Evolutionary conservation across 108 stramenopile species (phyloP).

Genomic region (Pseudonitzschia pungens): DNA sequence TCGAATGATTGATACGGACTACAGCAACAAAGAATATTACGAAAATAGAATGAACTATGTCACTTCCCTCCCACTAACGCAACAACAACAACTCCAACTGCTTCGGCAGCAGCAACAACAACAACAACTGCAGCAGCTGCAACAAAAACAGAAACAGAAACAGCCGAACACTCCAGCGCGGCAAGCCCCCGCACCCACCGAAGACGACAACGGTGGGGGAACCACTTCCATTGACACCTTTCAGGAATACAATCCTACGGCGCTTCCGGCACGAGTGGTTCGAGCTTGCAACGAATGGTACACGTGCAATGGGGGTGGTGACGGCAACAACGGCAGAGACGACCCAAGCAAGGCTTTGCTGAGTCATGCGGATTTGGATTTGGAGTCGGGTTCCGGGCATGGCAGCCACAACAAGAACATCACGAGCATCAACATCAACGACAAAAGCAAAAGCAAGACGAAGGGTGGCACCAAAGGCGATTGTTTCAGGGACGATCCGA

Average conservation of each 20-base stretch:
- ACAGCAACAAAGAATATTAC: too few relatives aligned
- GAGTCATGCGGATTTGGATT: too few relatives aligned
- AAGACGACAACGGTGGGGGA: slow-evolving; percentile 29
- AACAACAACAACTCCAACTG: too few relatives aligned
- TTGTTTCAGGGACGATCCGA: not conserved
- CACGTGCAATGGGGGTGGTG: not conserved
- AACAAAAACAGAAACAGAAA: not conserved
- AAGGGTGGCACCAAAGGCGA: not conserved
- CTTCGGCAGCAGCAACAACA: too few relatives aligned
- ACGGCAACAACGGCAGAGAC: not conserved
- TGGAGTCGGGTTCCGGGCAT: too few relatives aligned
- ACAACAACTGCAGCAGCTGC: not conserved
- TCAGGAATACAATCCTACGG: slow-evolving; percentile 33
- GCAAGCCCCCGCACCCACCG: not conserved
- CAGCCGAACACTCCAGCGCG: not conserved
- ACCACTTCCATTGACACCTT: slow-evolving; percentile 44
- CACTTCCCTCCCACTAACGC: too few relatives aligned
- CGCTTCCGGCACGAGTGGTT: slow-evolving; percentile 32
- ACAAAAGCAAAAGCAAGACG: not conserved
- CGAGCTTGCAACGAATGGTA: slow-evolving; percentile 17
- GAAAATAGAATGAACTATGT: too few relatives aligned
- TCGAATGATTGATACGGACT: too few relatives aligned
- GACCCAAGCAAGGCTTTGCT: not conserved
- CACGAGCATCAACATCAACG: not conserved
- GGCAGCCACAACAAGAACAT: too few relatives aligned